Base-by-base conservation (phyloP, 306 rosid species). In the Senna siamea region DNA sequence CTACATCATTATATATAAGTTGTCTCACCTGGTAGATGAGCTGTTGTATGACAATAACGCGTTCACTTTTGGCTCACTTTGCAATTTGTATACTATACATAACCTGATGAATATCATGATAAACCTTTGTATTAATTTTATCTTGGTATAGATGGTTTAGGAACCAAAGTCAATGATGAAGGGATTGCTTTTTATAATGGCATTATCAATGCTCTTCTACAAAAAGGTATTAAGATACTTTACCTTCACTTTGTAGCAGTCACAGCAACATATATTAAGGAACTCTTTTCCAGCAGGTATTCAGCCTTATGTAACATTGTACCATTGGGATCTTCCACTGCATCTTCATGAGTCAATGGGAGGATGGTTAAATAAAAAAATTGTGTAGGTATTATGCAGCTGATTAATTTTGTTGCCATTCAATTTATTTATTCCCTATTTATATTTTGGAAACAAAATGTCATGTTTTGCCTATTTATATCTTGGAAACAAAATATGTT, bases 261-360 rank as follows among this genome's bases (percentile, higher is more conserved):
- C 68, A 52, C 63, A 20, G 19, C 55, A 69, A 30, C 73, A 52
- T 55, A 14, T 44, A 76, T 66, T 64, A 71, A 79, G 79, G 57
- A 59, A 35, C 61, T 76, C 72, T 58, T 78, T 77, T 62, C 58
- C 18, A 43, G 65, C 91, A 93, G 98, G 98, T 65, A 87, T 93
- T 76, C 83, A 86, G 76, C 98, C 98, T 74, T 93, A 66, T 77
- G 84, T 79, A 70, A 93, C 98, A 77, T 73, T 93, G 82, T 93
- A 91, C 70, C 98, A 93, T 82, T 93, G 97, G 97, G 98, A 93
- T 83, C 96, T 93, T 77, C 98, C 98, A 1, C 83, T 85, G 88
- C 89, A 91, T 87, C 98, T 93, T 77, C 81, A 93, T 0, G 92
- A 93, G 82, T 84, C 89, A 59, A 85, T 88, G 82, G 92, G 84